phyloP scores from a whole-genome alignment of 768 basidiomycete genomes.

The Pholiota molesta region DNA sequence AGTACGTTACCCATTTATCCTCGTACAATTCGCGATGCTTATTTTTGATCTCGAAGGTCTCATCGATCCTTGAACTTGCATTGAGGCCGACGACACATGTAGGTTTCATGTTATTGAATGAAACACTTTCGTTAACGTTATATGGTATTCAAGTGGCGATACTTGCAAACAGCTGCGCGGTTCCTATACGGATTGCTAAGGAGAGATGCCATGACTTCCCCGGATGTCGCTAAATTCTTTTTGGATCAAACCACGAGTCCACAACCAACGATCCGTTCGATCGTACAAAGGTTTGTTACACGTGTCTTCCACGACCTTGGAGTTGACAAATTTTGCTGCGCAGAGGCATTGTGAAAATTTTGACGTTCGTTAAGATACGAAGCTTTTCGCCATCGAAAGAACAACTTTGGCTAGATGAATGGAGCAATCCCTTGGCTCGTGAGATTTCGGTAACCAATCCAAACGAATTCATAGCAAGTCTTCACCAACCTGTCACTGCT shows the following conservation, averaged over 20 bases:
- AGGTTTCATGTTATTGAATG: conserved; percentile 30
- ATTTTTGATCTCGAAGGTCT: conserved; percentile 44
- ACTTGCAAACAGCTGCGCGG: conserved; percentile 69
- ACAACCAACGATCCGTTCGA: conserved; percentile 67
- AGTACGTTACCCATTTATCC: conserved; percentile 33
- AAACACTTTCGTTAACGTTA: conserved; percentile 8
- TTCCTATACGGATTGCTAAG: conserved; percentile 66
- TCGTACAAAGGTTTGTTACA: conserved; percentile 59
- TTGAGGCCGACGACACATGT: conserved; percentile 71
- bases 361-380: conserved; percentile 74
- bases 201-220: conserved; percentile 57
- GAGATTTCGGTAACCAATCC: conserved; percentile 51
- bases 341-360: conserved; percentile 69
- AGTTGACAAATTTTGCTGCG: not conserved
- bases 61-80: conserved; percentile 63
- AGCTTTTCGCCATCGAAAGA: conserved; percentile 65
- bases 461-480: conserved; percentile 47
- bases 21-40: conserved; percentile 12
- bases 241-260: conserved; percentile 68
- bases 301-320: conserved; percentile 4
- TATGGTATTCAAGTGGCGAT: conserved; percentile 66
- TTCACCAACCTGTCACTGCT: conserved; percentile 42
- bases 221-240: conserved; percentile 64
- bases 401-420: conserved; percentile 75
- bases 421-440: conserved; percentile 62